Conservation (phyloP, 345 rosid species). For the Diplotaxis tenuifolia region DNA sequence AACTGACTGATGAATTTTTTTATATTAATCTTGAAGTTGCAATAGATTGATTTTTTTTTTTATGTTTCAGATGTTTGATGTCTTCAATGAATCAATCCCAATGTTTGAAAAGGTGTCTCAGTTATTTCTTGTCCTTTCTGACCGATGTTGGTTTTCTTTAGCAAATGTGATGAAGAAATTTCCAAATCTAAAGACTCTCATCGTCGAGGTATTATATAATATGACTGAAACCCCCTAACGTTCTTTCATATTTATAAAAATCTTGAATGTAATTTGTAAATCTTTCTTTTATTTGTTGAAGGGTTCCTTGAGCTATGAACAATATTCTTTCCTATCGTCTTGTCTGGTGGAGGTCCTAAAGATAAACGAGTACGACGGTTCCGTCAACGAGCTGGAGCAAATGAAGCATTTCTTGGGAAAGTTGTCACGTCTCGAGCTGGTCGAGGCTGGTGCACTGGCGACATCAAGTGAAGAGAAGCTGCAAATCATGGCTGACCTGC, state of each 20-base stretch:
- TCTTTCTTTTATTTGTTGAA: background rate
- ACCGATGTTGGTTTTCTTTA: background rate
- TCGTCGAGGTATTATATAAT: background rate
- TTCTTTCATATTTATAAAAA: no score
- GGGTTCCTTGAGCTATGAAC: background rate
- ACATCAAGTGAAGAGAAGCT: background rate
- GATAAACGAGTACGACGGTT: background rate
- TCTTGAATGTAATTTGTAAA: background rate
- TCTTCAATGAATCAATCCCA: background rate
- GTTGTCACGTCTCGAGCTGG: background rate
- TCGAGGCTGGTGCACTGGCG: background rate
- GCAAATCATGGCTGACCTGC: background rate
- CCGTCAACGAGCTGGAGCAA: background rate
- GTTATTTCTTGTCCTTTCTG: background rate
- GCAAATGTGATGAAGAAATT: background rate
- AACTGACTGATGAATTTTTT: no score
- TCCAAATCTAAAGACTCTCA: background rate
- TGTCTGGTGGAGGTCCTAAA: background rate
- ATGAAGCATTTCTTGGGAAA: constrained; percentile 1
- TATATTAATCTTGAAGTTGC: background rate
- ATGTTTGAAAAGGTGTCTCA: background rate
- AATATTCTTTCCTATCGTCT: background rate
- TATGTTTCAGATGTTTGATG: background rate
- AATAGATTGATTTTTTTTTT: background rate
- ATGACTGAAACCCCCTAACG: background rate